phyloP scores from a whole-genome alignment of 345 rosid species.

The Salix arbutifolia region DNA sequence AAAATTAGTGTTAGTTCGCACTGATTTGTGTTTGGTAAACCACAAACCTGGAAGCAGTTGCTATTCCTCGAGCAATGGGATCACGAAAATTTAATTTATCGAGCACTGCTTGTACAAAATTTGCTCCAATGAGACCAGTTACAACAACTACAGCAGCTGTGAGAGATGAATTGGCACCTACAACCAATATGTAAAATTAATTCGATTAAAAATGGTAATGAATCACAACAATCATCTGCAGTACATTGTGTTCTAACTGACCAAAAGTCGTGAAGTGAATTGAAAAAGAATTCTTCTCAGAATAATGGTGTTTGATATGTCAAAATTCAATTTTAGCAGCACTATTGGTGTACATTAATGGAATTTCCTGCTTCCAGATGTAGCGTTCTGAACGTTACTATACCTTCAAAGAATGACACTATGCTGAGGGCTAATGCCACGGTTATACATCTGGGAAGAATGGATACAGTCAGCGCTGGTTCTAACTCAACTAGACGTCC shows the following conservation, averaged over 20 bases:
- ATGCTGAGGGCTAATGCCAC: constrained; percentile 96
- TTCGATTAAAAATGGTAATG: not conserved
- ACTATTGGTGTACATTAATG: no score
- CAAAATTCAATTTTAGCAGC: not conserved
- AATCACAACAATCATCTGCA: not conserved
- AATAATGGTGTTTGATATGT: no score
- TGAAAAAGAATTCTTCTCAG: no score
- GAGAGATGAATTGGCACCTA: constrained; percentile 82
- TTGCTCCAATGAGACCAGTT: constrained; percentile 88
- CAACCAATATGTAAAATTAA: constrained; percentile 12
- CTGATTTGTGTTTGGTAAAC: not conserved
- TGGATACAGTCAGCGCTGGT: constrained; percentile 67
- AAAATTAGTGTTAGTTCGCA: not conserved
- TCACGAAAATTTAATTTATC: constrained; percentile 65
- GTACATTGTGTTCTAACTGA: not conserved
- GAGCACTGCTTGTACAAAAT: constrained; percentile 76
- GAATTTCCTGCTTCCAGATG: no score
- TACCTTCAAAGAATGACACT: constrained; percentile 81
- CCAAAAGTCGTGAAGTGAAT: no score
- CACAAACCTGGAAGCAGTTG: constrained; percentile 82
- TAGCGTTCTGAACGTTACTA: not conserved
- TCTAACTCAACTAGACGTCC: constrained; percentile 80
- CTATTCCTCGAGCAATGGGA: constrained; percentile 89
- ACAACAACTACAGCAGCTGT: constrained; percentile 94
- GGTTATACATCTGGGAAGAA: constrained; percentile 88